These are phyloP conservation scores for Colletotrichum paranaense DNA, from an alignment of 2,329 filamentous ascomycete genomes.

Conservation along the genomic window DNA sequence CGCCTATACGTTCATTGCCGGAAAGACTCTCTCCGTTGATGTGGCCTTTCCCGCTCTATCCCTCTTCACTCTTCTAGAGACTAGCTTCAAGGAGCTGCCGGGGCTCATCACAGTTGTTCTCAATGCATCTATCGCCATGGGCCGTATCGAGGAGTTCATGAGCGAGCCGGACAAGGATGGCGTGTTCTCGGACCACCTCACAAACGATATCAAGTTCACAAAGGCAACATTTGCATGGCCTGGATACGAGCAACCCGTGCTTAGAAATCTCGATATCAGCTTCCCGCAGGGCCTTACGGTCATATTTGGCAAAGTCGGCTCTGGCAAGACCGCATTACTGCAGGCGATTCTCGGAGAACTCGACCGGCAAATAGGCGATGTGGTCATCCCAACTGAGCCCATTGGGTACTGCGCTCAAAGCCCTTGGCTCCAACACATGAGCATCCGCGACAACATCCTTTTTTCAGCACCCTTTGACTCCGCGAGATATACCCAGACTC, in stretches of 20 bases:
- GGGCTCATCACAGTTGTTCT: constrained; percentile 79
- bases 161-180: constrained; percentile 80
- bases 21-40: constrained; percentile 77
- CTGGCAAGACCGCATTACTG: constrained; percentile 71
- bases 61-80: constrained; percentile 81
- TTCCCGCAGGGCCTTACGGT: constrained; percentile 65
- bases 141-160: constrained; percentile 89
- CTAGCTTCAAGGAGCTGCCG: constrained; percentile 79
- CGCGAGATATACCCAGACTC: constrained; percentile 66
- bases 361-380: constrained; percentile 69
- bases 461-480: constrained; percentile 69
- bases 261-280: constrained; percentile 57
- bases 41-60: constrained; percentile 89
- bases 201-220: constrained; percentile 63
- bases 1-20: constrained; percentile 80
- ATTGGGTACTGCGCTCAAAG: constrained; percentile 69
- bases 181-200: constrained; percentile 49
- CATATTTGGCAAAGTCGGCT: constrained; percentile 69
- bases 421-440: constrained; percentile 75
- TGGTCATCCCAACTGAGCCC: constrained; percentile 59
- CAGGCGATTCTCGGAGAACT: constrained; percentile 72
- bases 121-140: constrained; percentile 85
- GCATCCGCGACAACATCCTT: constrained; percentile 72
- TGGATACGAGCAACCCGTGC: constrained; percentile 66
- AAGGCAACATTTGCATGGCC: constrained; percentile 85